Percentiles rank a stretch among this genome's conserved stretches.
Evolutionary conservation across 148 eudicot genomes (phyloP).

Genomic region (Pharnaceum exiguum): DNA sequence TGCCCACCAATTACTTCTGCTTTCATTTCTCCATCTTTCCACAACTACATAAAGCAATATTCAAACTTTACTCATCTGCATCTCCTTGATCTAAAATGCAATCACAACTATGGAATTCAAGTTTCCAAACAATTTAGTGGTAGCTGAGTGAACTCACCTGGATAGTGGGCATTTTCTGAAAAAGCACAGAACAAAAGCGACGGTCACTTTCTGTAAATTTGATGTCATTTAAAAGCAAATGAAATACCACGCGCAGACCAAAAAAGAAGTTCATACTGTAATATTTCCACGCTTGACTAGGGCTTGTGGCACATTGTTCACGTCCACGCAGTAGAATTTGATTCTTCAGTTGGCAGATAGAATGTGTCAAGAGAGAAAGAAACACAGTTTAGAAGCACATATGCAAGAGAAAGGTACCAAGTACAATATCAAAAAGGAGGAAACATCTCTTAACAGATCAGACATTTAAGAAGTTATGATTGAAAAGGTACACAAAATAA

Average conservation of each 20-base stretch:
- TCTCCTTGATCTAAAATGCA: background rate
- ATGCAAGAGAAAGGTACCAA: too few relatives aligned
- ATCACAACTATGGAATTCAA: background rate
- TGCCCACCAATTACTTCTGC: slow-evolving; percentile 96
- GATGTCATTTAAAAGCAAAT: background rate
- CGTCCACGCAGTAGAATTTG: slow-evolving; percentile 79
- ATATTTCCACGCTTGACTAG: slow-evolving; percentile 90
- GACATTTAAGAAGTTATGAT: background rate
- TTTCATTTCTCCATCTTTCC: slow-evolving; percentile 97
- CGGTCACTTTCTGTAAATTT: background rate
- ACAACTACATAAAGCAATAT: slow-evolving; percentile 39
- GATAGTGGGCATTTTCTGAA: slow-evolving; percentile 95
- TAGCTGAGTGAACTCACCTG: slow-evolving; percentile 47
- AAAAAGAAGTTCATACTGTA: slow-evolving; percentile 40
- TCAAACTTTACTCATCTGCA: background rate
- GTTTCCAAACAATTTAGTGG: background rate
- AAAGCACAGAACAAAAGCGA: slow-evolving; percentile 9
- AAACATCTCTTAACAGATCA: background rate
- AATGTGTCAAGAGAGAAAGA: background rate
- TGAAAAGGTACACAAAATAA: background rate
- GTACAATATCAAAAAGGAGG: too few relatives aligned
- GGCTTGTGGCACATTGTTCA: slow-evolving; percentile 83
- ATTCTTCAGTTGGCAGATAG: slow-evolving; percentile 29
- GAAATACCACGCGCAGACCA: background rate
- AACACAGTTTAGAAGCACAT: background rate